Conservation (phyloP, 345 rosid genomes). For the Balakata baccata region DNA sequence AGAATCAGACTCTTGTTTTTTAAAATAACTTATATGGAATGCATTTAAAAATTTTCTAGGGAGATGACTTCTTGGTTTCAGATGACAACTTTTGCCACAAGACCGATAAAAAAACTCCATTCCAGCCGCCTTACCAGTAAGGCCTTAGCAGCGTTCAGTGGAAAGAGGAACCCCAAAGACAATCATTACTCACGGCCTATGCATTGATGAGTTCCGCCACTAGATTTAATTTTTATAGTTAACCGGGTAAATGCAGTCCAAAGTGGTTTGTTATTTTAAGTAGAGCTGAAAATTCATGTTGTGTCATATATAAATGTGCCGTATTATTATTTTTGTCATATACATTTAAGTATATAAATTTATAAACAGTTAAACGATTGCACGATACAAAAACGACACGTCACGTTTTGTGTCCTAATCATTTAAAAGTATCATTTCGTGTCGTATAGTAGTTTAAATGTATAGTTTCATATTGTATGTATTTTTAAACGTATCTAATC, state of each 20-base stretch:
- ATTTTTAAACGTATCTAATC: too few relatives aligned
- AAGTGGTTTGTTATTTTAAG: not conserved
- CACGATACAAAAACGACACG: too few relatives aligned
- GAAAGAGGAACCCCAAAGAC: constrained; percentile 92
- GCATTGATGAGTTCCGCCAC: constrained; percentile 15
- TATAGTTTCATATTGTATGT: too few relatives aligned
- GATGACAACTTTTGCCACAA: constrained; percentile 63
- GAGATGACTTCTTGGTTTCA: constrained; percentile 50
- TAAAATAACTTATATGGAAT: not conserved
- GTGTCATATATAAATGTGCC: too few relatives aligned
- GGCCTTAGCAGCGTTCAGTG: constrained; percentile 79
- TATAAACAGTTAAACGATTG: too few relatives aligned
- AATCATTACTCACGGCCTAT: constrained; percentile 79
- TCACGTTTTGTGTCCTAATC: too few relatives aligned
- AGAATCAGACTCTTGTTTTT: not conserved
- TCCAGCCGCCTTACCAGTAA: constrained; percentile 75
- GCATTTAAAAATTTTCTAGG: constrained; percentile 34
- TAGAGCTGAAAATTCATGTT: too few relatives aligned
- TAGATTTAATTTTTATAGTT: not conserved
- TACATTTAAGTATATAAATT: too few relatives aligned
- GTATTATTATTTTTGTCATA: too few relatives aligned
- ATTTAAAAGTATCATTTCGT: too few relatives aligned
- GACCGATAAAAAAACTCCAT: constrained; percentile 52
- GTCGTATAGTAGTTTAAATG: too few relatives aligned
- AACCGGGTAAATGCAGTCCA: not conserved